Evolutionary conservation across 768 basidiomycete genomes (phyloP).

Genomic region (Gymnopilus dilepis): DNA sequence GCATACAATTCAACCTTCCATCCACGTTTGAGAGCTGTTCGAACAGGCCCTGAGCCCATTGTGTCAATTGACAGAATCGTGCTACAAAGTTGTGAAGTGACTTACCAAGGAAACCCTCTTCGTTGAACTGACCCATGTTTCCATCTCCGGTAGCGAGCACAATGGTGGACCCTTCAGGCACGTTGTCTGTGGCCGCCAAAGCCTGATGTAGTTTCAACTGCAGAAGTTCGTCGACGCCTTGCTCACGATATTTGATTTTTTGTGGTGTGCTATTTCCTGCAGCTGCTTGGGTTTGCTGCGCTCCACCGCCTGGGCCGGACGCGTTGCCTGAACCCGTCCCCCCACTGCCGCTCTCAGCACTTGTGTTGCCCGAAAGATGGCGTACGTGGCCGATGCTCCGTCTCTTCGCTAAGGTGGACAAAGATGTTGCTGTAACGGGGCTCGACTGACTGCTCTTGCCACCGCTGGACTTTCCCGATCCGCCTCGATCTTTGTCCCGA

Average conservation of each 20-base stretch:
- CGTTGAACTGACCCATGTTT: constrained; percentile 89
- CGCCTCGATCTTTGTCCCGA: constrained; percentile 29
- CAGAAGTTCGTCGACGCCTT: constrained; percentile 94
- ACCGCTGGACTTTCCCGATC: constrained; percentile 19
- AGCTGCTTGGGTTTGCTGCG: constrained; percentile 21
- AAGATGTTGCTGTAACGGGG: constrained; percentile 14
- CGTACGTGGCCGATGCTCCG: constrained; percentile 26
- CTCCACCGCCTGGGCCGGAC: constrained; percentile 20
- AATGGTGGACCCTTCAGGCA: constrained; percentile 75
- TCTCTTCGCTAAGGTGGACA: constrained; percentile 18
- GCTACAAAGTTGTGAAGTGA: neutral
- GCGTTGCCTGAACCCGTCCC: constrained; percentile 21
- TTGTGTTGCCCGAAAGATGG: constrained; percentile 32
- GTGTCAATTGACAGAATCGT: neutral
- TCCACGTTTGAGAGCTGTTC: constrained; percentile 84
- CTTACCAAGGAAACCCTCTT: constrained; percentile 83
- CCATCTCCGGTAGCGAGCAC: constrained; percentile 95
- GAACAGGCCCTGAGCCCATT: constrained; percentile 61
- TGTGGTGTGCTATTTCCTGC: constrained; percentile 25
- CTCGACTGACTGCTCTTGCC: constrained; percentile 25
- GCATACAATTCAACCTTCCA: constrained; percentile 97
- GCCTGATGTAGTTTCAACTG: constrained; percentile 93
- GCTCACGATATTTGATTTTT: constrained; percentile 76
- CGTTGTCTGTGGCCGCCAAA: constrained; percentile 69
- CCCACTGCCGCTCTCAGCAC: constrained; percentile 34